Evolutionary conservation across 2,329 filamentous ascomycete species (phyloP), one percentile per base, ranked within the genome.

Genomic region (Aspergillus quadricinctus): DNA sequence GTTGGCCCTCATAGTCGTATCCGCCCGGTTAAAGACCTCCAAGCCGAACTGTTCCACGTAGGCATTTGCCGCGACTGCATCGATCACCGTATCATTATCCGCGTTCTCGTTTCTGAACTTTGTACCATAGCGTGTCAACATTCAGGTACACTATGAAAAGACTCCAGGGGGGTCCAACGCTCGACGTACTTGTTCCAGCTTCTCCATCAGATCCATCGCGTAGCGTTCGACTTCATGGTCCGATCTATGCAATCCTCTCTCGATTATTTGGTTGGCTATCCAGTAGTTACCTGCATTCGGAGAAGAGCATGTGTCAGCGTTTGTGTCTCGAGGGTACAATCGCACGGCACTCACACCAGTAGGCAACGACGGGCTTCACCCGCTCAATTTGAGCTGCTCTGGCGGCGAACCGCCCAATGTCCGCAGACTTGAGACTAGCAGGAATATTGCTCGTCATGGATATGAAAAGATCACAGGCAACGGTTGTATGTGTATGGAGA

Each of bases 11-110:
- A 97, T 84, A 0, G 91, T 88, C 55, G 88, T 85, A 67, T 97
- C 90, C 3, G 90, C 93, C 61, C 91, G 85, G 49, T 88, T 83
- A 61, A 99, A 92, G 0, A 92, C 92, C 67, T 96, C 89, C 61
- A 93, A 80, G 0, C 88, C 93, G 72, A 99, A 99, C 71, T 96
- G 89, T 74, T 97, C 92, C 49, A 97, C 88, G 66, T 96, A 96
- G 53, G 91, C 92, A 74, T 92, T 90, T 1, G 91, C 93, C 3
- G 89, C 90, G 1, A 87, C 78, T 65, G 97, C 92, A 73, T 97
- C 93, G 5, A 84, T 81, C 53, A 97, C 87, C 17, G 92, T 89
- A 69, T 95, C 90, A 67, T 97, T 90, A 49, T 83, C 81, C 9
- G 86, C 80, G 67, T 93, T 86, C 56, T 89, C 83, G 10, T 78